Conservation (phyloP, 2,329 filamentous ascomycete species). For the Fusarium subtropicale region DNA sequence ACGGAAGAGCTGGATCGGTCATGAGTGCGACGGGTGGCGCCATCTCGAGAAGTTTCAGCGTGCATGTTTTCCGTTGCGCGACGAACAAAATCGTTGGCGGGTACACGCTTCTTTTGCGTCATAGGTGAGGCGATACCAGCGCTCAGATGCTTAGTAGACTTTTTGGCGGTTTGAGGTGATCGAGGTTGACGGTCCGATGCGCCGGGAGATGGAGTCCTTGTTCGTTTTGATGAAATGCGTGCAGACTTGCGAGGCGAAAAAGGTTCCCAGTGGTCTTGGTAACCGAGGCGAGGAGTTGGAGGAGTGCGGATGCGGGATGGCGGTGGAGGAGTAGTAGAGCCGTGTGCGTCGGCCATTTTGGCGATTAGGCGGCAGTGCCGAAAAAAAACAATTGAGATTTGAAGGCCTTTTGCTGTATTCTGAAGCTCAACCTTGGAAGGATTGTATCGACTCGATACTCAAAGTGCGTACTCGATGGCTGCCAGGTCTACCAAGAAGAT, state of each 20-base stretch:
- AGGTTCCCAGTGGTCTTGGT: slow-evolving; percentile 76
- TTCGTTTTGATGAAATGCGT: slow-evolving; percentile 69
- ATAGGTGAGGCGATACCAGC: slow-evolving; percentile 57
- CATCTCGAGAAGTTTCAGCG: slow-evolving; percentile 57
- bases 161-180: slow-evolving; percentile 52
- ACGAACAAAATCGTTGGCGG: slow-evolving; percentile 60
- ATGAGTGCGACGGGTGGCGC: slow-evolving; percentile 55
- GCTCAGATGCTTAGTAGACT: slow-evolving; percentile 46
- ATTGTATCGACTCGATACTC: slow-evolving; percentile 22
- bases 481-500: slow-evolving; percentile 37
- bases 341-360: slow-evolving; percentile 48
- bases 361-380: slow-evolving; percentile 23
- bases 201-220: slow-evolving; percentile 67
- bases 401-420: slow-evolving; percentile 8
- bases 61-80: slow-evolving; percentile 60
- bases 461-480: slow-evolving; percentile 38
- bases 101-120: slow-evolving; percentile 62
- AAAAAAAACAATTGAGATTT: background rate
- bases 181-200: slow-evolving; percentile 51
- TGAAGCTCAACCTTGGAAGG: slow-evolving; percentile 9
- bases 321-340: slow-evolving; percentile 70
- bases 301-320: slow-evolving; percentile 71
- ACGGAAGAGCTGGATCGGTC: slow-evolving; percentile 48
- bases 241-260: slow-evolving; percentile 78
- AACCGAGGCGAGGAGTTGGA: slow-evolving; percentile 75